Percentiles rank a stretch among this genome's conserved stretches.
phyloP scores from a whole-genome alignment of 192 early-diverging fungal species.

The Pilobolus umbonatus region DNA sequence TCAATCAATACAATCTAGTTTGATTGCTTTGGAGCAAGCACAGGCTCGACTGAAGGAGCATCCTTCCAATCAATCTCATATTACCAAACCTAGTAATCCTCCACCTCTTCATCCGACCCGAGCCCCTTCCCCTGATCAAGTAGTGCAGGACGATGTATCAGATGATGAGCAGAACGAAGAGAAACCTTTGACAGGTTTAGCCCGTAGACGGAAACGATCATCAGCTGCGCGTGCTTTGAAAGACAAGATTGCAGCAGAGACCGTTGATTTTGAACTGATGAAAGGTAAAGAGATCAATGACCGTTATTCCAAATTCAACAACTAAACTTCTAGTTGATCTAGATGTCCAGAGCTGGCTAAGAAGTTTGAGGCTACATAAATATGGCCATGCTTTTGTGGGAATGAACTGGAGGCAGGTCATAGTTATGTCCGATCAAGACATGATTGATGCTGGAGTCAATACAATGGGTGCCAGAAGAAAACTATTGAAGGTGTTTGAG shows the following conservation, averaged over 20 bases:
- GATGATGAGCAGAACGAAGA: constrained; percentile 8
- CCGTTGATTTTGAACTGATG: constrained; percentile 33
- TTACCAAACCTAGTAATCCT: not conserved
- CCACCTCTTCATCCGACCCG: not conserved
- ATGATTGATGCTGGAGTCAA: constrained; percentile 30
- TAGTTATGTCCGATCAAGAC: constrained; percentile 27
- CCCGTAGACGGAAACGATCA: constrained; percentile 26
- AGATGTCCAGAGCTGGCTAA: constrained; percentile 35
- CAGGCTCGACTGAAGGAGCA: constrained; percentile 17
- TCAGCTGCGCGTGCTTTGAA: constrained; percentile 32
- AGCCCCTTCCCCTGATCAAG: too few species aligned
- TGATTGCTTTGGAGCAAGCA: constrained; percentile 20
- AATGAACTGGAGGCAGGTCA: constrained; percentile 26
- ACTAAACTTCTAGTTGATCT: not conserved
- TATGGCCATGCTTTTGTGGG: constrained; percentile 33
- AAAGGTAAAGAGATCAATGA: constrained; percentile 13
- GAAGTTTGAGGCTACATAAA: constrained; percentile 33
- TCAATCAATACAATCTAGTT: constrained; percentile 5
- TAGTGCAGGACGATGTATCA: constrained; percentile 1
- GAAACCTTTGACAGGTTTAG: constrained; percentile 21
- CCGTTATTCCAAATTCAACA: not conserved
- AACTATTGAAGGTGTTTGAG: constrained; percentile 35
- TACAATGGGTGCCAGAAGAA: constrained; percentile 31
- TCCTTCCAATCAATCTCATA: not conserved
- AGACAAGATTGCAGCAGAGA: constrained; percentile 34